Base-by-base conservation (phyloP, 1,284 basidiomycete species). In the Rugosomyces carneus region DNA sequence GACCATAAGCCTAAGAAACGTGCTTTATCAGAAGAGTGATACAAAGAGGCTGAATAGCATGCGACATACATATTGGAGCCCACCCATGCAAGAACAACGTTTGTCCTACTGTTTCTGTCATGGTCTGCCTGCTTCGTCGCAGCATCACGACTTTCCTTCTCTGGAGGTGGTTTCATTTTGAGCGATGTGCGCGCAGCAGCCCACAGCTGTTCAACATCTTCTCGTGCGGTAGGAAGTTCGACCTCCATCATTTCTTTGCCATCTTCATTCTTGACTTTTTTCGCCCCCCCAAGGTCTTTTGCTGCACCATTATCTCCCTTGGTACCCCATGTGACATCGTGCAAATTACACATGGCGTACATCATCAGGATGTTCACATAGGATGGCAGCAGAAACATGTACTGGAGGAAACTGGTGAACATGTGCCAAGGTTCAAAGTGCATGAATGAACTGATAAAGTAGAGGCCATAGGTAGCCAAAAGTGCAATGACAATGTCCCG, bases 361-460 rank as follows among this genome's bases (percentile, higher is more conserved):
- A 88, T 89, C 84, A 89, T 89, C 53, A 93, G 69, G 59, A 93
- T 92, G 69, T 93, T 93, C 62, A 93, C 88, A 63, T 93, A 78
- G 81, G 69, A 64, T 27, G 57, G 69, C 34, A 89, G 68, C 52
- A 87, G 73, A 77, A 89, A 89, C 78, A 89, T 72, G 63, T 88
- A 89, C 62, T 88, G 88, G 40, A 81, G 53, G 75, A 95, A 93
- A 45, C 84, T 90, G 16, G 90, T 93, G 69, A 94, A 76, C 88
- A 94, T 91, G 72, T 94, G 92, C 89, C 89, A 94, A 0, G 91
- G 91, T 59, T 94, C 92, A 37, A 89, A 69, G 67, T 93, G 87
- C 67, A 94, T 80, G 62, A 93, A 73, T 2, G 89, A 93, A 45
- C 83, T 78, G 62, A 94, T 64, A 62, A 95, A 76, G 73, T 94